These are phyloP conservation scores for Astragalus glycyphyllos DNA, from an alignment of 306 rosid species.

Conservation along the genomic window DNA sequence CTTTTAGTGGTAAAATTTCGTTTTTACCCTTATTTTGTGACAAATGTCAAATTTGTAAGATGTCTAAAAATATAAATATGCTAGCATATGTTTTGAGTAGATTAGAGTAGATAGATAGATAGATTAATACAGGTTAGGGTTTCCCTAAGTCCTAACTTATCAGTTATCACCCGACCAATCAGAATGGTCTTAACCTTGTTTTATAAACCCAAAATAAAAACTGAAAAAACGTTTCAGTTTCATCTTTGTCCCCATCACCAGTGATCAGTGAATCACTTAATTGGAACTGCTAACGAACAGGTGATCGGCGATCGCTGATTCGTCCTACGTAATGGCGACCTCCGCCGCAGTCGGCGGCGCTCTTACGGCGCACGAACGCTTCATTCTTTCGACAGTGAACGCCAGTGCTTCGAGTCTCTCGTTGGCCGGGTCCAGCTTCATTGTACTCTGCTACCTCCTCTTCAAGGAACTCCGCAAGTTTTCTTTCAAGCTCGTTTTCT, in stretches of 20 bases:
- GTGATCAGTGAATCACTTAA: not conserved
- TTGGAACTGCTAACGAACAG: constrained; percentile 9
- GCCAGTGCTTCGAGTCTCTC: constrained; percentile 90
- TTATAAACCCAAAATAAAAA: not conserved
- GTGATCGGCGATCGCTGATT: constrained; percentile 33
- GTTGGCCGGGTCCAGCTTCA: constrained; percentile 84
- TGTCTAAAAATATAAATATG: too few species aligned
- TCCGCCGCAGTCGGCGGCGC: constrained; percentile 51
- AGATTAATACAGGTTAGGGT: too few species aligned
- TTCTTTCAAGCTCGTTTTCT: constrained; percentile 98
- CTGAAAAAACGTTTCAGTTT: constrained; percentile 1
- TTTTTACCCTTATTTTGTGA: too few species aligned
- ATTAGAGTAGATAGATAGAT: too few species aligned
- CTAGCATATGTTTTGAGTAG: too few species aligned
- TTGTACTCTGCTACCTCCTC: constrained; percentile 93
- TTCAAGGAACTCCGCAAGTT: constrained; percentile 99
- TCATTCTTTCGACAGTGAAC: constrained; percentile 61
- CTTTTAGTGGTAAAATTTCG: too few species aligned
- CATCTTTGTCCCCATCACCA: not conserved
- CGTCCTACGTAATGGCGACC: constrained; percentile 53
- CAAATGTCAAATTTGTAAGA: too few species aligned
- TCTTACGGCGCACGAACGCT: constrained; percentile 68
- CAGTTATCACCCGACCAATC: too few species aligned
- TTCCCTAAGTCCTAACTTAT: too few species aligned
- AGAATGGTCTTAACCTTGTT: not conserved